A percentile compares a stretch with the other conserved stretches of the same genome.
Evolutionary conservation across 306 rosid species (phyloP).

Genomic region (Herpetospermum pedunculosum): DNA sequence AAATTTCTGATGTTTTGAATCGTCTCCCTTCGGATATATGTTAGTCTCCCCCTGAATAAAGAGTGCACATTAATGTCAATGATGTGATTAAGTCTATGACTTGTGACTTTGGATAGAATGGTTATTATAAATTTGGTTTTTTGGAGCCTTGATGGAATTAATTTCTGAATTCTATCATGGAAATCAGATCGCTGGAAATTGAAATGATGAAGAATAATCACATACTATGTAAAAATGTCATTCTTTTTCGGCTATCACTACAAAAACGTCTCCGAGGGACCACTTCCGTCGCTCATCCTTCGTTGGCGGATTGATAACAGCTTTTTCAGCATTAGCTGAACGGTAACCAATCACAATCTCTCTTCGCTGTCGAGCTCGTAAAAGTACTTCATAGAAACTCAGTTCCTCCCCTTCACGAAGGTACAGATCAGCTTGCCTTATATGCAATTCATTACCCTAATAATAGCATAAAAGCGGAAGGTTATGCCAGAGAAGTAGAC

Average conservation of each 20-base stretch:
- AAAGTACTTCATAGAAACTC: slow-evolving; percentile 67
- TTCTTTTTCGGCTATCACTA: slow-evolving; percentile 74
- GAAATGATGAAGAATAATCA: neutral
- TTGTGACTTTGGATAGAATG: too few species aligned
- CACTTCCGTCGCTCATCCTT: slow-evolving; percentile 52
- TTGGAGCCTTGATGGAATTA: neutral
- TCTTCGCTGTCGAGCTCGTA: slow-evolving; percentile 65
- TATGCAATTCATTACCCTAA: slow-evolving; percentile 88
- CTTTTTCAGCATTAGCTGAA: slow-evolving; percentile 53
- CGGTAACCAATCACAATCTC: slow-evolving; percentile 80
- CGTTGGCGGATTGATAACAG: slow-evolving; percentile 68
- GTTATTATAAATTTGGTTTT: neutral
- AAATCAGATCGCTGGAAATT: neutral
- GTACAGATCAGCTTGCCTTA: slow-evolving; percentile 71
- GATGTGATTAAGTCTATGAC: too few species aligned
- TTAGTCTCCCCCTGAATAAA: neutral
- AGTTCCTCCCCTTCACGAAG: slow-evolving; percentile 61
- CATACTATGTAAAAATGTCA: slow-evolving; percentile 10
- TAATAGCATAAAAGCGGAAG: neutral
- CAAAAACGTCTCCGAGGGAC: slow-evolving; percentile 68
- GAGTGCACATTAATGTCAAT: too few species aligned
- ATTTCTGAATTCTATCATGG: neutral
- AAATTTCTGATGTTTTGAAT: neutral
- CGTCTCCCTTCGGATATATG: neutral
- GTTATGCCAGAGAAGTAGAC: neutral